Base-by-base conservation (phyloP, 805 yeast genomes). In the Cyberlindnera subsufficiens region DNA sequence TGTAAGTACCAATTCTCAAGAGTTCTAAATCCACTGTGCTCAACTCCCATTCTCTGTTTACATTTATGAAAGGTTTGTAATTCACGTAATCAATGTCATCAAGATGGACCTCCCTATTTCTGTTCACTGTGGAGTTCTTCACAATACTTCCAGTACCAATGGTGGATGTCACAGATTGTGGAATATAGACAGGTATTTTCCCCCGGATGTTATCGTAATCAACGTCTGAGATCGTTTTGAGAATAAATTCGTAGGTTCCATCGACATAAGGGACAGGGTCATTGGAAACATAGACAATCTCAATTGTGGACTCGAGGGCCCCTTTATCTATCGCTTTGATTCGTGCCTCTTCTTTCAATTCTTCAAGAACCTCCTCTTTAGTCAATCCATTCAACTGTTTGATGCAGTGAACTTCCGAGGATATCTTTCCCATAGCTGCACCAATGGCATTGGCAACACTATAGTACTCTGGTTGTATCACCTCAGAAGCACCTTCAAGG, bases 361-460 rank as follows among this genome's bases (percentile, higher is more conserved):
- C 47, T 6, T 58, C 58, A 15, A 52, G 18, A 10, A 51, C 43
- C 3, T 33, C 47, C 11, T 50, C 55, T 38, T 54, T 54, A 5
- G 47, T 39, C 11, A 16, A 4, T 8, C 25, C 32, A 10, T 10
- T 6, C 6, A 44, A 14, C 27, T 49, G 45, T 25, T 32, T 43
- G 16, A 50, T 48, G 15, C 37, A 29, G 20, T 36, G 40, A 11
- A 42, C 17, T 30, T 48, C 49, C 4, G 51, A 45, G 8, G 74
- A 66, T 5, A 72, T 57, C 46, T 71, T 71, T 18, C 72, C 74
- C 56, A 71, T 53, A 5, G 75, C 75, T 22, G 77, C 75, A 36
- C 76, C 77, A 41, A 73, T 69, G 3, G 77, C 78, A 55, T 73
- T 73, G 6, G 76, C 76, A 40, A 70, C 73, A 34, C 64, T 61